A percentile compares a stretch with the other conserved stretches of the same genome.
phyloP scores from a whole-genome alignment of 2,329 filamentous ascomycete genomes.

The Fusarium sp. region DNA sequence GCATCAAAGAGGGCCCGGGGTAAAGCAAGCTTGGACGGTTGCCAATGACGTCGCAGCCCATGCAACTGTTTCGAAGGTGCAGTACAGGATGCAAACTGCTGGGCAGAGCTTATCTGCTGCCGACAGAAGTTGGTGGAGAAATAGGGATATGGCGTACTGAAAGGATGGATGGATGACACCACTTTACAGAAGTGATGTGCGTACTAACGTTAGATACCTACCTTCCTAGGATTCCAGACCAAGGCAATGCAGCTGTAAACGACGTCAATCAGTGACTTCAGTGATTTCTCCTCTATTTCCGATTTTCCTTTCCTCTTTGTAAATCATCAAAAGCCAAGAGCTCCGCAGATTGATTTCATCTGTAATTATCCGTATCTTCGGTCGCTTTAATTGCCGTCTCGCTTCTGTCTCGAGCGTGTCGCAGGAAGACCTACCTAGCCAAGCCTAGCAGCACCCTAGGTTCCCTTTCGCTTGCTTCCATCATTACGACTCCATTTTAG shows the following conservation, averaged over 20 bases:
- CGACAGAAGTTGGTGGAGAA: constrained; percentile 30
- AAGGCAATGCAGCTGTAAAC: constrained; percentile 33
- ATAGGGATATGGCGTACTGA: constrained; percentile 20
- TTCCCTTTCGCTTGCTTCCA: constrained; percentile 24
- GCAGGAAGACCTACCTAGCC: constrained; percentile 31
- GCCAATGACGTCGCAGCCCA: constrained; percentile 43
- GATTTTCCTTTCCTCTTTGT: not conserved
- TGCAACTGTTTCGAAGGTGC: constrained; percentile 37
- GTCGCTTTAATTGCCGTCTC: constrained; percentile 29
- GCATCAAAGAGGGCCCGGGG: constrained; percentile 16
- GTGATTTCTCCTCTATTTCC: constrained; percentile 13
- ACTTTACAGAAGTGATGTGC: constrained; percentile 29
- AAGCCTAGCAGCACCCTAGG: not conserved
- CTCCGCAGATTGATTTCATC: not conserved
- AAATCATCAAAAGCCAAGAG: constrained; percentile 29
- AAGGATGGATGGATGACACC: constrained; percentile 38
- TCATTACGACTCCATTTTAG: constrained; percentile 6
- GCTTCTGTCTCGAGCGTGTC: constrained; percentile 42
- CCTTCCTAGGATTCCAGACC: constrained; percentile 27
- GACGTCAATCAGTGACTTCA: constrained; percentile 28
- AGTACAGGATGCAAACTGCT: constrained; percentile 28
- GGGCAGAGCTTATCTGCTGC: constrained; percentile 18
- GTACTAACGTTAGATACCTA: constrained; percentile 21
- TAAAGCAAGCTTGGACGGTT: constrained; percentile 40
- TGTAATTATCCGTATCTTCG: not conserved